Base-by-base conservation (phyloP, 768 basidiomycete genomes). In the Podaxis carcinomalis region DNA sequence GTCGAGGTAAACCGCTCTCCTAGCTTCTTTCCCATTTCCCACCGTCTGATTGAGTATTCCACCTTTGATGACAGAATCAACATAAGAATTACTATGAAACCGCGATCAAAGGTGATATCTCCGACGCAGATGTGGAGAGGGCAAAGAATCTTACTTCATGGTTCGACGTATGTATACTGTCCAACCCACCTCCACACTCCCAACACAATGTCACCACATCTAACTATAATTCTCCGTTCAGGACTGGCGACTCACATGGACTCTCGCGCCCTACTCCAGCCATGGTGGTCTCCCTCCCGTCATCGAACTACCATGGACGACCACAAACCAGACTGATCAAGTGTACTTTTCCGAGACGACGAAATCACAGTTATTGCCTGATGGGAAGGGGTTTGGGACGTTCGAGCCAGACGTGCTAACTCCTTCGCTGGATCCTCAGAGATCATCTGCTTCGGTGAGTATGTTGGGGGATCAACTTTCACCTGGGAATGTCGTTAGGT, bases 271-370 rank as follows among this genome's bases (percentile, higher is more conserved):
- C 1, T 77, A 75, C 60, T 74, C 75, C 0, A 66, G 64, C 7
- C 72, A 74, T 44, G 73, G 73, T 32, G 68, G 69, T 2, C 63
- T 75, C 21, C 77, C 76, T 13, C 62, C 75, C 6, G 68, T 68
- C 2, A 68, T 75, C n/a, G 72, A 71, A 0, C 71, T 77, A 44
- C 40, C 36, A 6, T 77, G 70, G 71, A 14, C 19, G 47, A 40
- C 32, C n/a, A 35, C 32, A 7, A 57, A 21, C 19, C 46, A 53
- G 23, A 23, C 32, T 5, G 74, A 76, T 27, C 65, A 62, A 0
- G 68, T 80, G 6, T 78, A 75, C 56, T 77, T 78, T 59, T 66
- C 77, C 0, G 77, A 78, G 66, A 70, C 73, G 3, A 68, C 63
- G 9, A 61, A 64, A 6, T 70, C 72, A 2, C 77, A 78, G 56